Evolutionary conservation across 768 basidiomycete species (phyloP), one percentile per base, ranked within the genome.

Genomic region (Boletus eberwhitei): DNA sequence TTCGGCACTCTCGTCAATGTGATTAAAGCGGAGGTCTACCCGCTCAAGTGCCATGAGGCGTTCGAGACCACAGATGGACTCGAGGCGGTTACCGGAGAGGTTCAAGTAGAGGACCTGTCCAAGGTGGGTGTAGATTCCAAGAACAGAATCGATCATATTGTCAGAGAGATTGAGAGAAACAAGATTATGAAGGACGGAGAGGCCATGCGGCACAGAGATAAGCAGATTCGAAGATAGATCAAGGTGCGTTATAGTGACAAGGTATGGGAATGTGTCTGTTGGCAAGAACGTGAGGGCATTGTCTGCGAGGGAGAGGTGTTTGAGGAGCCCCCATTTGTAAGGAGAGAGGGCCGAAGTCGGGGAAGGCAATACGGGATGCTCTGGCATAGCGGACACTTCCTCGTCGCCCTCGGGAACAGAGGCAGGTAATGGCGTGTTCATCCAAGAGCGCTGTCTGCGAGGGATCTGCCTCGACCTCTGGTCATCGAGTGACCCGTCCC

Each of bases 101-200:
- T 96, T 93, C 62, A 98, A 76, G 7, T 79, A 76, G 17, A 86
- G 76, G 24, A 97, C 78, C 57, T 87, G 84, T 2, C 90, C 91
- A 36, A 98, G 79, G 49, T 85, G 82, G 36, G 81, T 81, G 65
- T 93, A 90, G 54, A 97, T 90, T 29, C 90, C 89, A 5, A 94
- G 81, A 17, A 98, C 87, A 17, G 95, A 94, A 68, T 96, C 93
- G 61, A 99, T 93, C 84, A 99, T 92, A 74, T 99, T 99, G 71
- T 95, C 89, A 16, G 90, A 80, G n/a, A 99, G 82, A 72, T 97
- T 95, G 62, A 99, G 86, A n/a, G 89, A 90, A 50, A 84, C 72
- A 49, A 99, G 88, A 58, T 86, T 88, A 64, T 86, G 83, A 22
- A 99, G 81, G 6, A 76, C 66, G 16, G 84, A 80, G 32, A 96